These are phyloP conservation scores for Taphrina deformans DNA, from an alignment of 1,139 yeast genomes.

Conservation along the genomic window DNA sequence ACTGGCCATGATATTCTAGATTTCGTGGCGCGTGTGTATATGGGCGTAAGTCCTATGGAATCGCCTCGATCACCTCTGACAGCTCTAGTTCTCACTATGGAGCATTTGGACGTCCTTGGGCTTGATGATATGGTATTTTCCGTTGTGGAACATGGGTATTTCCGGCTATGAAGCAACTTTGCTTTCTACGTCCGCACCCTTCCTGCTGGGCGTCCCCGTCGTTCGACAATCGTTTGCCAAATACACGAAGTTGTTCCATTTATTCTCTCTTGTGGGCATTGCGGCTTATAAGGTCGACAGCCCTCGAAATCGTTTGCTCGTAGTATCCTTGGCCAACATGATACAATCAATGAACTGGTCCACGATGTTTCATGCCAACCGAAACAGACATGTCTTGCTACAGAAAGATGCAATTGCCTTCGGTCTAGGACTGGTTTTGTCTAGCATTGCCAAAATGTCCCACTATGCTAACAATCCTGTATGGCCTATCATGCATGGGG, in stretches of 20 bases:
- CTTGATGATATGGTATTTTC: conserved; percentile 92
- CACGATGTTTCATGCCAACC: conserved; percentile 56
- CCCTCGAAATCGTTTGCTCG: conserved; percentile 68
- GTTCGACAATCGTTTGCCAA: conserved; percentile 54
- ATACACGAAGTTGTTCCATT: conserved; percentile 53
- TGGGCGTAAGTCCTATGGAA: conserved; percentile 35
- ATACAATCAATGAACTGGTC: conserved; percentile 66
- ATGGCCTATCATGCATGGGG: conserved; percentile 90
- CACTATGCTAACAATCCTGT: conserved; percentile 85
- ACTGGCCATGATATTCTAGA: conserved; percentile 26
- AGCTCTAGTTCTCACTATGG: conserved; percentile 67
- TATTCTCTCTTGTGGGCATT: conserved; percentile 67
- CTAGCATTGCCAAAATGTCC: conserved; percentile 73
- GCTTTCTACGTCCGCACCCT: conserved; percentile 58
- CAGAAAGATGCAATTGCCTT: conserved; percentile 62
- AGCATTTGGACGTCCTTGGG: conserved; percentile 75
- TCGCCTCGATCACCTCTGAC: background rate
- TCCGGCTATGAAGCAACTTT: conserved; percentile 78
- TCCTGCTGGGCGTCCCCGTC: conserved; percentile 59
- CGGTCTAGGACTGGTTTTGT: conserved; percentile 67
- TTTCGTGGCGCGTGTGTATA: conserved; percentile 37
- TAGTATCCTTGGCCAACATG: conserved; percentile 65
- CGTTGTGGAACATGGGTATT: conserved; percentile 96
- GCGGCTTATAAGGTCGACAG: conserved; percentile 68
- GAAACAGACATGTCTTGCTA: conserved; percentile 51